Conservation (phyloP, 345 rosid species). For the Pelargonium nanum region DNA sequence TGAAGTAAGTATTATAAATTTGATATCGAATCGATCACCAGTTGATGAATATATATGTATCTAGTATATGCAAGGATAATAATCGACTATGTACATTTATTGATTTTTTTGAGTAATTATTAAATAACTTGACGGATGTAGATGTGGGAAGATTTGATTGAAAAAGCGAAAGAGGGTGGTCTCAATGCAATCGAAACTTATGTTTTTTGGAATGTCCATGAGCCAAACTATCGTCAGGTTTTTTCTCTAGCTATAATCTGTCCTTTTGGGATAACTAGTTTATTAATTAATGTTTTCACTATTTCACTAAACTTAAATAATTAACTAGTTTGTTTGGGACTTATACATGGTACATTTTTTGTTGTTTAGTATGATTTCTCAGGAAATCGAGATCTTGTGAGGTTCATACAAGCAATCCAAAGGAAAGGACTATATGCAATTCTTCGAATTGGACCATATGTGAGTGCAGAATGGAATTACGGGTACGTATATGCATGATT, state of each 20-base stretch:
- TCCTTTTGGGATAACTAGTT: too few species aligned
- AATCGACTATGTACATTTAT: neutral
- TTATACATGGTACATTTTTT: too few species aligned
- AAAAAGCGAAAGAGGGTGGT: slow-evolving; percentile 48
- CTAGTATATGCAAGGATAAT: neutral
- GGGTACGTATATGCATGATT: slow-evolving; percentile 28
- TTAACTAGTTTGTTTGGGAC: neutral
- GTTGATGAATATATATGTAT: neutral
- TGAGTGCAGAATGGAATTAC: slow-evolving; percentile 56
- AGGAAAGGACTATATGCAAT: slow-evolving; percentile 39
- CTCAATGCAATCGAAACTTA: slow-evolving; percentile 47
- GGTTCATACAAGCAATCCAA: slow-evolving; percentile 33
- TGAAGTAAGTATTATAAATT: slow-evolving; percentile 22
- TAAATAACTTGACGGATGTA: slow-evolving; percentile 6
- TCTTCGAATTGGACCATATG: slow-evolving; percentile 54
- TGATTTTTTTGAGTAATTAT: too few species aligned
- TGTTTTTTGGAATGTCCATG: slow-evolving; percentile 59
- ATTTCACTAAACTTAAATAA: neutral
- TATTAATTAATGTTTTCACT: neutral
- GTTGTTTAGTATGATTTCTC: slow-evolving; percentile 39
- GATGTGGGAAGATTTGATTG: slow-evolving; percentile 54
- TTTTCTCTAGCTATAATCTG: neutral
- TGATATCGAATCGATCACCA: neutral
- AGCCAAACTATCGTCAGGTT: slow-evolving; percentile 43
- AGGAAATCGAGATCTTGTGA: slow-evolving; percentile 34